phyloP scores from a whole-genome alignment of 169 alveolate species.

The Eimeria necatrix region DNA sequence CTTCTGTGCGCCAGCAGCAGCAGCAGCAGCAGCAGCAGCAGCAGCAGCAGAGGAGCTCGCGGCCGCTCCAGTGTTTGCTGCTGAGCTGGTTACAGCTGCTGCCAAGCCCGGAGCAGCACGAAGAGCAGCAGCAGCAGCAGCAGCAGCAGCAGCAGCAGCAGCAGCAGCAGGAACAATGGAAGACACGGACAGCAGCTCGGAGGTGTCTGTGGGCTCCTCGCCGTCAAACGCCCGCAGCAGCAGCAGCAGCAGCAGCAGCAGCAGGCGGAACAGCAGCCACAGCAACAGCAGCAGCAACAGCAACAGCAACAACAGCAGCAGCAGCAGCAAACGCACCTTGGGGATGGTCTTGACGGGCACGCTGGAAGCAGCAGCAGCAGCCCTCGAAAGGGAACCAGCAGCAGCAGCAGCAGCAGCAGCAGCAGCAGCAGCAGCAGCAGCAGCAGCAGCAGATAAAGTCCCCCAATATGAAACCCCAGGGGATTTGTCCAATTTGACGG shows the following conservation, averaged over 20 bases:
- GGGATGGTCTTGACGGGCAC: not conserved
- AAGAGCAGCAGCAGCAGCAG: constrained; percentile 6
- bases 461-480: no score
- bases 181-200: constrained; percentile 22
- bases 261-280: not conserved
- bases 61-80: no score
- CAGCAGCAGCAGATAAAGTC: not conserved
- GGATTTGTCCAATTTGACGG: not conserved
- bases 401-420: not conserved
- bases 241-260: constrained; percentile 26
- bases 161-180: constrained; percentile 26
- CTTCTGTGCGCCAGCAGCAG: no score
- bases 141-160: no score
- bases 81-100: no score
- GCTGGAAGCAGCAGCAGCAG: constrained; percentile 1
- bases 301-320: constrained; percentile 8
- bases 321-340: not conserved
- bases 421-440: not conserved
- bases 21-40: no score
- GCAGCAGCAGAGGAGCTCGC: no score
- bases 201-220: constrained; percentile 9
- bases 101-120: no score
- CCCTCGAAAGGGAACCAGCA: not conserved
- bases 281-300: not conserved
- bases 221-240: not conserved